Conservation (phyloP, 768 basidiomycete species). For the Rhodocollybia butyracea region DNA sequence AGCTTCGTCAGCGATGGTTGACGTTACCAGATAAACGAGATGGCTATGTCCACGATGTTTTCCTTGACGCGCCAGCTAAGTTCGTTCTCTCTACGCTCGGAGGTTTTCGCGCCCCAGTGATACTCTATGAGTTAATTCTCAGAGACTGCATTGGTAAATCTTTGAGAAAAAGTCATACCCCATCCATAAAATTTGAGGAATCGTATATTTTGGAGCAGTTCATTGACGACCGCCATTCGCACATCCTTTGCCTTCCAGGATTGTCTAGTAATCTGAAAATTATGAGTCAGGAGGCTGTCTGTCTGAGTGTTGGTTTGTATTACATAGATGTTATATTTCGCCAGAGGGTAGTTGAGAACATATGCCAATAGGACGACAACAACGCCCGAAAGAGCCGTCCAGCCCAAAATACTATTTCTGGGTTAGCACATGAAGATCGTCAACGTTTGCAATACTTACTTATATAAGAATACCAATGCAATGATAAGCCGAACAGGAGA, state of each 20-base stretch:
- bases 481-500: slow-evolving; percentile 64
- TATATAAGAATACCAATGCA: slow-evolving; percentile 68
- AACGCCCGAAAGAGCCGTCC: slow-evolving; percentile 73
- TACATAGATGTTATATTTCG: slow-evolving; percentile 62
- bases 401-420: slow-evolving; percentile 60
- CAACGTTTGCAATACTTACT: slow-evolving; percentile 36
- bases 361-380: slow-evolving; percentile 60
- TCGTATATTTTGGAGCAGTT: slow-evolving; percentile 70
- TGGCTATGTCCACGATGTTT: slow-evolving; percentile 55
- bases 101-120: slow-evolving; percentile 55
- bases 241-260: slow-evolving; percentile 64
- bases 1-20: not conserved
- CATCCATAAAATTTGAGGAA: slow-evolving; percentile 77
- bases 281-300: slow-evolving; percentile 5
- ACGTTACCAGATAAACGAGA: slow-evolving; percentile 66
- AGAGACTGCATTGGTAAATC: not conserved
- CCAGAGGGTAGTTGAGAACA: slow-evolving; percentile 64
- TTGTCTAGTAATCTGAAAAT: slow-evolving; percentile 46
- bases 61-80: slow-evolving; percentile 65
- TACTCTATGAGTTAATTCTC: slow-evolving; percentile 36
- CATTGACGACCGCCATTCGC: slow-evolving; percentile 71
- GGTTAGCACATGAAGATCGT: not conserved
- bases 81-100: slow-evolving; percentile 56
- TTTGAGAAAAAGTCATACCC: slow-evolving; percentile 38
- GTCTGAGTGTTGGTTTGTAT: slow-evolving; percentile 16